Conservation (phyloP, 106 monocot species). For the Acanthochlamys bracteata region DNA sequence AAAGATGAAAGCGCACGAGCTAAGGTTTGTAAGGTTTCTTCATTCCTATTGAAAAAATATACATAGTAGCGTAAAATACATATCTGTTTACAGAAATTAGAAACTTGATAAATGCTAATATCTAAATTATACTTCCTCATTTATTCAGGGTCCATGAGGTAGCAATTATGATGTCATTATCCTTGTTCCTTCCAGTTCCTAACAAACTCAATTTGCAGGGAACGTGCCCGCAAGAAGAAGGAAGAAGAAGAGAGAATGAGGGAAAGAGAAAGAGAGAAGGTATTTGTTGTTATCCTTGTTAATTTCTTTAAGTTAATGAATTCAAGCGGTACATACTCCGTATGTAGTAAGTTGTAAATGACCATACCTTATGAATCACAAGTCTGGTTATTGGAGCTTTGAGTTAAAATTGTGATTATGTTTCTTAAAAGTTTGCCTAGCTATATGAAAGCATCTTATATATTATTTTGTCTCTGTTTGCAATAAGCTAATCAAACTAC, state of each 20-base stretch:
- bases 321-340: too few relatives aligned
- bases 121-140: too few relatives aligned
- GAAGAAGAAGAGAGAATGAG: conserved; percentile 92
- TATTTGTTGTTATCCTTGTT: conserved; percentile 4
- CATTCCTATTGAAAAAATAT: background rate
- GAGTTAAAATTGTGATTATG: too few relatives aligned
- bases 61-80: background rate
- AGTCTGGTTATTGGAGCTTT: too few relatives aligned
- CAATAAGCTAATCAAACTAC: background rate
- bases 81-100: background rate
- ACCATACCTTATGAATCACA: too few relatives aligned
- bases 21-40: conserved; percentile 39
- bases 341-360: too few relatives aligned
- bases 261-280: conserved; percentile 98
- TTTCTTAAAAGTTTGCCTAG: too few relatives aligned
- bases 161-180: too few relatives aligned
- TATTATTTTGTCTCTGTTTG: too few relatives aligned
- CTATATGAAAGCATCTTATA: too few relatives aligned
- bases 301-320: background rate
- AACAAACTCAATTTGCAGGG: conserved; percentile 31
- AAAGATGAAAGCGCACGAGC: conserved; percentile 82
- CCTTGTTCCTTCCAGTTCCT: background rate
- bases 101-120: too few relatives aligned
- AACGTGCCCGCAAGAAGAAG: conserved; percentile 93
- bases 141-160: too few relatives aligned